A percentile compares a stretch with the other conserved stretches of the same genome.
Evolutionary conservation across 768 basidiomycete genomes (phyloP).

Genomic region (Lentinula sp.): DNA sequence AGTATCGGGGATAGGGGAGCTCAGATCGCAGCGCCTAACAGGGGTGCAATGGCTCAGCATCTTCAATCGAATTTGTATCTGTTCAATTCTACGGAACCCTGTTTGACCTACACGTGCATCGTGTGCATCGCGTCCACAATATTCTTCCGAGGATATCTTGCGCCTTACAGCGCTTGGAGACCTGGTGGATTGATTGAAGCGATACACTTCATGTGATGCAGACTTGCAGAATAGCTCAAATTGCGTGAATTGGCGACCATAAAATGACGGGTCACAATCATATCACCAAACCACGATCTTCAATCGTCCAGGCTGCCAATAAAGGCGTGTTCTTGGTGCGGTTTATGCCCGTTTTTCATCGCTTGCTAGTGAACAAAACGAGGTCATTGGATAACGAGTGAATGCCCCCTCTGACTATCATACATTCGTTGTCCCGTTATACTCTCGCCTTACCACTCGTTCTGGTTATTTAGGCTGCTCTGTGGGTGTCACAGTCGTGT

Average conservation of each 20-base stretch:
- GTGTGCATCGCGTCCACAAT: no score
- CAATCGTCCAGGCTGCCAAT: background rate
- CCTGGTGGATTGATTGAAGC: background rate
- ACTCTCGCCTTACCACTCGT: background rate
- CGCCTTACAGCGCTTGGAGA: background rate
- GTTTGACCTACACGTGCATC: background rate
- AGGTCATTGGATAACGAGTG: background rate
- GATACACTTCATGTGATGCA: background rate
- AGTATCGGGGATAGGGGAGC: background rate
- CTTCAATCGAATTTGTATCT: no score
- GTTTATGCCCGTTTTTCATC: background rate
- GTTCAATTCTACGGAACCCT: background rate
- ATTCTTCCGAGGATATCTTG: background rate
- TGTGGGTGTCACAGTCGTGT: conserved; percentile 14
- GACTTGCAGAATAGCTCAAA: background rate
- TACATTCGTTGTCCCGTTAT: background rate
- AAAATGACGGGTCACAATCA: background rate
- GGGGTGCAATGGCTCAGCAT: no score
- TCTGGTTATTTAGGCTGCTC: background rate
- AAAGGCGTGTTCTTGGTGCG: background rate
- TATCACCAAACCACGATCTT: background rate
- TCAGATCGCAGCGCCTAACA: no score
- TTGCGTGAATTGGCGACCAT: background rate
- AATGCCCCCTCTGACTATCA: background rate
- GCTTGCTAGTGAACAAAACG: background rate